Base-by-base conservation (phyloP, 1,284 basidiomycete genomes). In the Moesziomyces parantarcticus region DNA sequence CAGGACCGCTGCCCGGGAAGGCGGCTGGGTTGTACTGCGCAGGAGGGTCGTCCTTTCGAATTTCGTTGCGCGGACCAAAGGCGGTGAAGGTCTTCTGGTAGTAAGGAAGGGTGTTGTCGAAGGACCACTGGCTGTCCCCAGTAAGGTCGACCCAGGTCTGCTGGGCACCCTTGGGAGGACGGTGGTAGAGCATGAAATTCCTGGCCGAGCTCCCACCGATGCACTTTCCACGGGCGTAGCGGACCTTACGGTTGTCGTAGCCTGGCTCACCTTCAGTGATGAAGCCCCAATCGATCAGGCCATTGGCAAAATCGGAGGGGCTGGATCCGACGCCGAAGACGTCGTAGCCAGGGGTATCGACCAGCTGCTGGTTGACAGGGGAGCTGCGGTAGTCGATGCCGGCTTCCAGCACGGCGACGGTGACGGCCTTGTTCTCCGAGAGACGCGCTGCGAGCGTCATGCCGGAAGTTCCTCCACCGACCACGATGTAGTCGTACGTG, bases 151-250 rank as follows among this genome's bases (percentile, higher is more conserved):
- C 65, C 76, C 76, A 78, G 5, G 47, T 61, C 44, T 61, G 59
- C 29, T 70, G 68, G 3, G 63, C 69, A 4, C 61, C 44, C n/a
- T 44, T 45, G 5, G 71, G 56, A 1, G 75, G 75, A 5, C 72
- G 50, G 36, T 77, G 77, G 50, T 77, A 72, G 14, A 78, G 57
- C 75, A 77, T 78, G 26, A 77, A 78, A 49, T 78, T 76, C n/a
- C 68, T 46, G 3, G 66, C 64, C 7, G 66, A 71, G 18, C 51
- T 58, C 3, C 77, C 77, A 11, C 77, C 77, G 26, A 75, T 57
- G 40, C 68, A 73, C 55, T 77, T 77, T n/a, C 77, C 77, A 4
- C 76, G 50, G 3, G 77, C 66, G 41, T 73, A 77, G 23, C 51
- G 55, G 8, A 79, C 56, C 42, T 60, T 56, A 7, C 77, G 64